Evolutionary conservation across 768 basidiomycete species (phyloP), one percentile per base, ranked within the genome.

Genomic region (Xerocomus potaroensis): DNA sequence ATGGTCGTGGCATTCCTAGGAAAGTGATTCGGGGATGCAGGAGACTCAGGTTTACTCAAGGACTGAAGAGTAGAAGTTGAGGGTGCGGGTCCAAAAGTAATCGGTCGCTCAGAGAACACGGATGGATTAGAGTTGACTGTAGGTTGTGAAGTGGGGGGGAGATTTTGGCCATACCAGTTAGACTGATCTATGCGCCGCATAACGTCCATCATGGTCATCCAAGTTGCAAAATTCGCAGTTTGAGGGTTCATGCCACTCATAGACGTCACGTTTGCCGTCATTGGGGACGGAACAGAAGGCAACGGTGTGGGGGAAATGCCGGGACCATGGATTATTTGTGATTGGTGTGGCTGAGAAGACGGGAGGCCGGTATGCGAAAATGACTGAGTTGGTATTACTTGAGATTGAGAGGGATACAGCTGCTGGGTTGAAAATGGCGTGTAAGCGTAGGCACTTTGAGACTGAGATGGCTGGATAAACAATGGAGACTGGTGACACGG

Each of bases 131-230:
- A n/a, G 53, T 50, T 47, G 24, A n/a, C n/a, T 10, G 47, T 34
- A 7, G 43, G 31, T 42, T 65, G 62, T 34, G 56, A 52, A 32
- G 24, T 10, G 11, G 58, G 43, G 1, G 47, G 19, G 43, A 55
- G 54, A 47, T 43, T 60, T 33, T 53, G 60, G 46, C 50, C 32
- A 29, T 53, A 30, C 51, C 54, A 48, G 12, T 43, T 52, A 33
- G 57, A 45, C 6, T 59, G 62, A 43, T 60, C 59, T 52, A 56
- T 62, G 35, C 57, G 63, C 45, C 63, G 58, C 35, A 64, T 47
- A n/a, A 65, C 58, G 30, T 64, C 62, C 58, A 63, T 55, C 33
- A 64, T 61, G 9, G 62, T 65, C 63, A 61, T 61, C 8, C 63
- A 36, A 10, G 61, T 48, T n/a, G 62, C 56, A 43, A 62, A 43